A percentile compares a stretch with the other conserved stretches of the same genome.
These are phyloP conservation scores for Russula earlei DNA, from an alignment of 768 basidiomycete genomes.

Conservation along the genomic window DNA sequence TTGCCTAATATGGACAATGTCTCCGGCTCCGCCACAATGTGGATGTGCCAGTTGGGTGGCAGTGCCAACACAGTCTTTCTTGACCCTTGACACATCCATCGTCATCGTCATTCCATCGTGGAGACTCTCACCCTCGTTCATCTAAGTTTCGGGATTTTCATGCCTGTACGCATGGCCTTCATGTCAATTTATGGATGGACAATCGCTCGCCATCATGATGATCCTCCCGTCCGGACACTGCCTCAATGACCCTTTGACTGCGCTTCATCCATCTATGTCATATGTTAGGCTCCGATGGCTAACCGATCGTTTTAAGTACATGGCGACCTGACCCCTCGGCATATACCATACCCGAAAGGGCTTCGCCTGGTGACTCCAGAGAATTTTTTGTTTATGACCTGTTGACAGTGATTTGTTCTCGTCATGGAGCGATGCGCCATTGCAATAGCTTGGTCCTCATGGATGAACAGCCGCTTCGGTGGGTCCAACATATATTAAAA, in stretches of 20 bases:
- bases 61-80: not conserved
- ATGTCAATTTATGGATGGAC: not conserved
- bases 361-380: constrained; percentile 2
- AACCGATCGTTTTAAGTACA: constrained; percentile 2
- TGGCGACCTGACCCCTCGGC: not conserved
- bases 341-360: constrained; percentile 10
- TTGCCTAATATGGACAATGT: constrained; percentile 1
- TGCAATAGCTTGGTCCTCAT: not conserved
- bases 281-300: constrained; percentile 1
- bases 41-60: not conserved
- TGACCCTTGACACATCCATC: not conserved
- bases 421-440: constrained; percentile 6
- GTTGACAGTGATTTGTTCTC: constrained; percentile 1
- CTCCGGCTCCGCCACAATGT: not conserved
- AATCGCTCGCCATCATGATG: not conserved
- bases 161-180: not conserved
- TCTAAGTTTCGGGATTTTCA: constrained; percentile 5
- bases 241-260: not conserved
- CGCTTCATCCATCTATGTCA: not conserved
- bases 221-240: constrained; percentile 5
- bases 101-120: not conserved
- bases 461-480: constrained; percentile 2
- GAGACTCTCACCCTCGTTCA: not conserved
- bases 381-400: constrained; percentile 6
- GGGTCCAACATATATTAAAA: constrained; percentile 9